Percentiles rank a stretch among this genome's conserved stretches.
phyloP scores from a whole-genome alignment of 2,329 filamentous ascomycete genomes.

The Sporothrix curviconia region DNA sequence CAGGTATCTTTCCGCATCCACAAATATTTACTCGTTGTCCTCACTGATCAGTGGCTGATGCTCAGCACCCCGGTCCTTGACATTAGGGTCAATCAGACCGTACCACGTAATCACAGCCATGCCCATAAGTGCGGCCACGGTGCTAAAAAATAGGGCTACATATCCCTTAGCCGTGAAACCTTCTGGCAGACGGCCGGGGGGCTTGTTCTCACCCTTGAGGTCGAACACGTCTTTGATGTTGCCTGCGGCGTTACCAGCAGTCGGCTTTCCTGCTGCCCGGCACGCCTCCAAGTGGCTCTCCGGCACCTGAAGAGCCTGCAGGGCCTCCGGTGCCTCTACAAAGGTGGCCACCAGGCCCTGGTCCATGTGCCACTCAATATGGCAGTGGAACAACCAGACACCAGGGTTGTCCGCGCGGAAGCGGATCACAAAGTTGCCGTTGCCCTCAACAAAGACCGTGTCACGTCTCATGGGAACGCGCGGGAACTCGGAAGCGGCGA shows the following conservation, averaged over 20 bases:
- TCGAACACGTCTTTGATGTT: slow-evolving; percentile 22
- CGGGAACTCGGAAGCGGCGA: slow-evolving; percentile 28
- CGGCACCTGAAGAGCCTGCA: slow-evolving; percentile 51
- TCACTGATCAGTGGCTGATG: not conserved
- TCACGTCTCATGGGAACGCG: slow-evolving; percentile 53
- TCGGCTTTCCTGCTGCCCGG: slow-evolving; percentile 21
- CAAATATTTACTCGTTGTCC: not conserved
- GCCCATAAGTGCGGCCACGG: slow-evolving; percentile 60
- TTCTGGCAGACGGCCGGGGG: slow-evolving; percentile 13
- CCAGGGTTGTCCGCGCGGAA: slow-evolving; percentile 45
- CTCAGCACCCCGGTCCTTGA: not conserved
- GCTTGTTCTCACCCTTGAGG: slow-evolving; percentile 22
- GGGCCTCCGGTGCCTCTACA: slow-evolving; percentile 39
- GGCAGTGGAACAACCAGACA: slow-evolving; percentile 42
- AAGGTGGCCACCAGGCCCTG: slow-evolving; percentile 40
- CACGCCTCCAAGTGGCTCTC: slow-evolving; percentile 52
- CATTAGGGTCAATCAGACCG: not conserved
- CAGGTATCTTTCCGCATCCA: no score
- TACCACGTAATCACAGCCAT: slow-evolving; percentile 48
- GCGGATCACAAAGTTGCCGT: slow-evolving; percentile 43
- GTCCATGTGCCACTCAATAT: slow-evolving; percentile 51
- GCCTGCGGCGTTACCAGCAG: slow-evolving; percentile 24
- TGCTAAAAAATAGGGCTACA: slow-evolving; percentile 67
- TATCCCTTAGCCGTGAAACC: slow-evolving; percentile 60
- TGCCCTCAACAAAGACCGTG: slow-evolving; percentile 32